Percentiles rank a stretch among this genome's conserved stretches.
These are phyloP conservation scores for Cryptosporidium muris DNA, from an alignment of 169 alveolate genomes.

Conservation along the genomic window DNA sequence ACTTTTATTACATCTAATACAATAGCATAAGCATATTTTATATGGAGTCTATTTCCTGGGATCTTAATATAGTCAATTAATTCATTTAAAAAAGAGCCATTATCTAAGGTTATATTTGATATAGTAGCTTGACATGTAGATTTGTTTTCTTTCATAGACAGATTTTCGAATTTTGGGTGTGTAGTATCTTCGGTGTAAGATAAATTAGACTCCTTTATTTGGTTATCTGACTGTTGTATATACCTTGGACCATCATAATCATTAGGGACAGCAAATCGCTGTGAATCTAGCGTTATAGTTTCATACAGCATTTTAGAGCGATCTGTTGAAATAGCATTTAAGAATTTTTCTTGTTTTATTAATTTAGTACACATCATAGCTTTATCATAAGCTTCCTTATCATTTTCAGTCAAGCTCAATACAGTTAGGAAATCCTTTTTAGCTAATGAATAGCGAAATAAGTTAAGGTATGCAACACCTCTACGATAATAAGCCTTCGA, in stretches of 20 bases:
- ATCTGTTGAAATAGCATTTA: conserved; percentile 82
- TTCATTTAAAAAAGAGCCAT: conserved; percentile 75
- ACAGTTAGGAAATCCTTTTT: conserved; percentile 86
- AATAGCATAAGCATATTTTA: conserved; percentile 90
- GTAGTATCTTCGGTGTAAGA: no score
- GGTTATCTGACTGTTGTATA: not conserved
- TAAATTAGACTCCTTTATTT: not conserved
- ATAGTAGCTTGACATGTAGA: no score
- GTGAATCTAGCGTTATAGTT: conserved; percentile 6
- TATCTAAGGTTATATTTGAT: conserved; percentile 1
- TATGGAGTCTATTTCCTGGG: conserved; percentile 92
- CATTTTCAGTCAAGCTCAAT: conserved; percentile 80
- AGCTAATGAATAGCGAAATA: conserved; percentile 91
- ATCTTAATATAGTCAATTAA: conserved; percentile 84
- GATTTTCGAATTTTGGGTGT: no score
- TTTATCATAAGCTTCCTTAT: conserved; percentile 83
- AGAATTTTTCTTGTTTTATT: conserved; percentile 81
- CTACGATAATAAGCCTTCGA: conserved; percentile 96
- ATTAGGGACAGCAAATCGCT: conserved; percentile 8
- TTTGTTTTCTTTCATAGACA: no score
- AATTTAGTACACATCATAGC: conserved; percentile 79
- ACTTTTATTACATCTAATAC: conserved; percentile 88
- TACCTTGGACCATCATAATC: conserved; percentile 44
- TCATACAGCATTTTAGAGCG: conserved; percentile 64
- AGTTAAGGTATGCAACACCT: conserved; percentile 93